Base-by-base conservation (phyloP, 495 filamentous ascomycete genomes). In the Rhypophila decipiens region DNA sequence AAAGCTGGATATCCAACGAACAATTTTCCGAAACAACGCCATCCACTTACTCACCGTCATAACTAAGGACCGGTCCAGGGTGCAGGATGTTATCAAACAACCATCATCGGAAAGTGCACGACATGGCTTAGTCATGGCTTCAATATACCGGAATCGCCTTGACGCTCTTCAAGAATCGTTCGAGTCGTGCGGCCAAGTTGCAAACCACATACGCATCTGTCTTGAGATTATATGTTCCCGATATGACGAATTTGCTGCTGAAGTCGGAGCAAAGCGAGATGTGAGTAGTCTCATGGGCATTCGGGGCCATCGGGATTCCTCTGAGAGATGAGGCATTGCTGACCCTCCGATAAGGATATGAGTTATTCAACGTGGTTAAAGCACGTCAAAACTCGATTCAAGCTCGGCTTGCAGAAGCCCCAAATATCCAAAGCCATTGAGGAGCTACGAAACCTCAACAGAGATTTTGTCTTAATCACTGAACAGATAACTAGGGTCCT, bases 21-120 rank as follows among this genome's bases (percentile, higher is more conserved):
- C 44, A 13, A 47, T 47, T 13, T 47, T 47, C 21, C 20, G 44
- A 1, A 38, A 47, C 21, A 47, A 22, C 8, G 33, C 44, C 10
- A 39, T 38, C 44, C 38, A 47, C 34, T 23, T 47, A 3, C 34
- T 47, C 9, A 19, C 34, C 1, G 35, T 22, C n/a, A 47, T 47
- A 3, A 47, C 44, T 3, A 29, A 39, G 9, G 35, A 47, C 34
- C 33, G 44, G 21, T 11, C 5, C 3, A 20, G 12, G n/a, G 34
- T 47, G 8, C 19, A 27, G 15, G 21, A 44, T 9, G 41, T 44
- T 29, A 24, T 44, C 23, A 44, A 18, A 3, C 41, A 31, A 24
- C 41, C 41, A 21, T 42, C 20, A 13, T 44, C 23, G 10, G 21
- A 31, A 13, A 17, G 7, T 4, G 41, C 23, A 10, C 4, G 10